Evolutionary conservation across 768 basidiomycete genomes (phyloP).

Genomic region (Cyclocybe aegerita): DNA sequence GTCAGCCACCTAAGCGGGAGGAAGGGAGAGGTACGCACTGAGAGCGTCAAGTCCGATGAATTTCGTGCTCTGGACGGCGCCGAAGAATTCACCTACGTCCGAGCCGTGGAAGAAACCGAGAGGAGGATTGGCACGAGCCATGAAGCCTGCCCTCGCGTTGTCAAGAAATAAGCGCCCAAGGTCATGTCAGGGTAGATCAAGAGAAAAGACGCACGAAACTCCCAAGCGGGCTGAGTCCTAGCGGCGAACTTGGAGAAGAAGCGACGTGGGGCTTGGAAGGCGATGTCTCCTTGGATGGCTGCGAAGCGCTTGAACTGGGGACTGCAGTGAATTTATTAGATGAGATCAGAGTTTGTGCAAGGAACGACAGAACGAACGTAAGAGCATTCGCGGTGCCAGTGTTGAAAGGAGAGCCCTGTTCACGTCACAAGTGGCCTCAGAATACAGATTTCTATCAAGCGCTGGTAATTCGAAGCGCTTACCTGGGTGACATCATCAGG

Average conservation of each 20-base stretch:
- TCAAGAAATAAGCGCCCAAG: too few relatives aligned
- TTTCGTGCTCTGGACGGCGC: constrained; percentile 6
- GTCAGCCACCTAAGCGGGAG: background rate
- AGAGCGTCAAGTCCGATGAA: constrained; percentile 19
- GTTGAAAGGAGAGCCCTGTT: constrained; percentile 24
- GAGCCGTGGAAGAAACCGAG: constrained; percentile 22
- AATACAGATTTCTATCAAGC: too few relatives aligned
- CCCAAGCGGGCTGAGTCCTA: constrained; percentile 10
- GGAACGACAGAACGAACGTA: constrained; percentile 16
- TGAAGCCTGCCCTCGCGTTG: constrained; percentile 23
- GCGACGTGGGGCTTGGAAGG: constrained; percentile 35
- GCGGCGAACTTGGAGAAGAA: constrained; percentile 29
- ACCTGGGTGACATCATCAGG: constrained; percentile 14
- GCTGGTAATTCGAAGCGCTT: too few relatives aligned
- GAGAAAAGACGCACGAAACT: constrained; percentile 4
- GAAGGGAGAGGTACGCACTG: constrained; percentile 4
- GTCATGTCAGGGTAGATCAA: background rate
- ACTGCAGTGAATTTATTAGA: constrained; percentile 12
- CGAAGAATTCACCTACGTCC: constrained; percentile 19
- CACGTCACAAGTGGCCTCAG: background rate
- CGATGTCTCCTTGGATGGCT: constrained; percentile 35
- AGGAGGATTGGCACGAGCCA: constrained; percentile 21
- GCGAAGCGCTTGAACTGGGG: constrained; percentile 42
- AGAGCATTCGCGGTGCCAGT: constrained; percentile 22
- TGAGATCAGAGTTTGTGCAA: background rate